Percentiles rank a stretch among this genome's conserved stretches.
Conservation (phyloP, 495 filamentous ascomycete genomes). For the Neurospora discreta region DNA sequence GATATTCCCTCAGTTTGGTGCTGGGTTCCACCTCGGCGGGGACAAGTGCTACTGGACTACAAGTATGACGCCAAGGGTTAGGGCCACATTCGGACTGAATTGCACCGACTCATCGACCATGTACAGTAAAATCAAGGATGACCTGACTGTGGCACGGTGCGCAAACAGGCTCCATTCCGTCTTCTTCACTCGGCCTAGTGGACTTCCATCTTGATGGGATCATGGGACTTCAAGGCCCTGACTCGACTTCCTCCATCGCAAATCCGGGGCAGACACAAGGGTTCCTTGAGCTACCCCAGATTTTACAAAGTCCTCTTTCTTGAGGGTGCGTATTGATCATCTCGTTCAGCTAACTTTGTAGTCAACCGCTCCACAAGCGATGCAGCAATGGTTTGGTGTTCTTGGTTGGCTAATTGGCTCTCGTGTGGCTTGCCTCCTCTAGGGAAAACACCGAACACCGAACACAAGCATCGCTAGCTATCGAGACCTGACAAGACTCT, state of each 20-base stretch:
- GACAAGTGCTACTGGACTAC: not conserved
- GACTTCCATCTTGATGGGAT: not conserved
- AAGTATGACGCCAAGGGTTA: not conserved
- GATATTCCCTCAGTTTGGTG: not conserved
- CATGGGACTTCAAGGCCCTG: not conserved
- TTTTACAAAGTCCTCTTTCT: not conserved
- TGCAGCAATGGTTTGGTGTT: not conserved
- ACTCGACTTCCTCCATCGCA: not conserved
- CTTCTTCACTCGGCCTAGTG: no score
- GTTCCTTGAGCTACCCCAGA: not conserved
- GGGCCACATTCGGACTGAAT: not conserved
- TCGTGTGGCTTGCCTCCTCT: not conserved
- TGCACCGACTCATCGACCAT: not conserved
- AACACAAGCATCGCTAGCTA: not conserved
- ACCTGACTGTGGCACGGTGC: not conserved
- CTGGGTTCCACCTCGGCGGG: not conserved
- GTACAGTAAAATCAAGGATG: not conserved
- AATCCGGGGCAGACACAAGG: not conserved
- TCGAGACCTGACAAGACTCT: not conserved
- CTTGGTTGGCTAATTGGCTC: not conserved
- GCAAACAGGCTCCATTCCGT: no score
- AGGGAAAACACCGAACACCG: not conserved
- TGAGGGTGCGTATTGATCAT: not conserved
- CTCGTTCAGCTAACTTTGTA: not conserved
- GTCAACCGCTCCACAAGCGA: not conserved